phyloP scores from a whole-genome alignment of 495 filamentous ascomycete species.

The Friedmanniomyces simplex region DNA sequence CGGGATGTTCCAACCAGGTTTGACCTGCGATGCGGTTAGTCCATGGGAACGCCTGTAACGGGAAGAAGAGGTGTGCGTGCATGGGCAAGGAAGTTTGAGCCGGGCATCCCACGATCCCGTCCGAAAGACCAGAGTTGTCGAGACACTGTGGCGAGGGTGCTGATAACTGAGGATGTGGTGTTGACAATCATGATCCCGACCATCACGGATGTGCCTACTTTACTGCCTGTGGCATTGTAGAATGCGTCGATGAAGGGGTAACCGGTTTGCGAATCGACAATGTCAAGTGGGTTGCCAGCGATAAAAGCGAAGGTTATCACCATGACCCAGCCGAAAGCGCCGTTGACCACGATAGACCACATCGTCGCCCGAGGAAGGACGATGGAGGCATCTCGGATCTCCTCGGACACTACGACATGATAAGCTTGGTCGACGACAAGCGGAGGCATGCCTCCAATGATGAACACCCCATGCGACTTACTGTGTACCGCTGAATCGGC shows the following conservation, averaged over 20 bases:
- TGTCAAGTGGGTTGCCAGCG: background rate
- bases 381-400: constrained; percentile 10
- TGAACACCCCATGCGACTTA: background rate
- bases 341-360: constrained; percentile 9
- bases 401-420: background rate
- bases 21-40: background rate
- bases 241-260: constrained; percentile 11
- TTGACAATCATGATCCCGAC: background rate
- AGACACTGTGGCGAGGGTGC: constrained; percentile 8
- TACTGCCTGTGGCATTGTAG: constrained; percentile 13
- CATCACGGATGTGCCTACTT: constrained; percentile 21
- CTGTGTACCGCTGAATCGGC: background rate
- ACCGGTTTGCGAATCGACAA: background rate
- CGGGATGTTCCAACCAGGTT: constrained; percentile 23
- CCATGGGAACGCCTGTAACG: background rate
- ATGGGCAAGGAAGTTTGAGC: background rate
- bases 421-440: constrained; percentile 9
- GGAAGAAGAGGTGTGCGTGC: background rate
- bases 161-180: background rate
- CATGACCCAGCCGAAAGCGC: constrained; percentile 4
- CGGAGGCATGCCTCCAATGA: constrained; percentile 13
- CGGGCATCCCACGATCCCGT: constrained; percentile 15
- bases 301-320: background rate
- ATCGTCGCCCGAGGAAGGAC: constrained; percentile 9
- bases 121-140: constrained; percentile 16